These are phyloP conservation scores for Didymella glomerata DNA, from an alignment of 2,329 filamentous ascomycete genomes.

Conservation along the genomic window DNA sequence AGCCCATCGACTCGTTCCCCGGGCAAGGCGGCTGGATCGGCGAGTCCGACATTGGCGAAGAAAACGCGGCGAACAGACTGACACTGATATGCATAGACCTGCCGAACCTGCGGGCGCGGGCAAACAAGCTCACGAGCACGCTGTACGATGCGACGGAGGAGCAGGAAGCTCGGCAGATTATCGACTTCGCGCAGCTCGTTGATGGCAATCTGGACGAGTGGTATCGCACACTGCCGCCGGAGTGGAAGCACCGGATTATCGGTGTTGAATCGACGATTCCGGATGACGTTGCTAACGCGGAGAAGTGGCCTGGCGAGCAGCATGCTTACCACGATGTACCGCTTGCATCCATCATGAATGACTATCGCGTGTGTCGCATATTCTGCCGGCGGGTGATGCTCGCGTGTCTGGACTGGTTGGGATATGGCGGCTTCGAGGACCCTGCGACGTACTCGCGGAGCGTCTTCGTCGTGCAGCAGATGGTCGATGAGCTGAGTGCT, in stretches of 20 bases:
- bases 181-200: constrained; percentile 48
- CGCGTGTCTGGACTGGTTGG: constrained; percentile 45
- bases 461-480: constrained; percentile 45
- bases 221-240: constrained; percentile 46
- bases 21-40: constrained; percentile 47
- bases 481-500: constrained; percentile 52
- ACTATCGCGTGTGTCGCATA: constrained; percentile 53
- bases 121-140: constrained; percentile 41
- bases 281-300: constrained; percentile 41
- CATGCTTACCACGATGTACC: constrained; percentile 52
- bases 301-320: constrained; percentile 51
- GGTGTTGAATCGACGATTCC: constrained; percentile 39
- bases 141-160: constrained; percentile 31
- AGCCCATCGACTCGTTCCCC: constrained; percentile 51
- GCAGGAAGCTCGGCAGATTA: constrained; percentile 44
- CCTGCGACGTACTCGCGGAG: constrained; percentile 29
- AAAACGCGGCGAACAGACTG: constrained; percentile 53
- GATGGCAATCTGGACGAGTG: constrained; percentile 50
- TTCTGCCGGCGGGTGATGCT: constrained; percentile 53
- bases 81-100: constrained; percentile 52
- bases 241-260: constrained; percentile 48
- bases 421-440: constrained; percentile 22
- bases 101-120: constrained; percentile 48
- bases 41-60: constrained; percentile 40
- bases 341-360: constrained; percentile 52